phyloP scores from a whole-genome alignment of 148 eudicot species.

The Vaccinium vitisidaea region DNA sequence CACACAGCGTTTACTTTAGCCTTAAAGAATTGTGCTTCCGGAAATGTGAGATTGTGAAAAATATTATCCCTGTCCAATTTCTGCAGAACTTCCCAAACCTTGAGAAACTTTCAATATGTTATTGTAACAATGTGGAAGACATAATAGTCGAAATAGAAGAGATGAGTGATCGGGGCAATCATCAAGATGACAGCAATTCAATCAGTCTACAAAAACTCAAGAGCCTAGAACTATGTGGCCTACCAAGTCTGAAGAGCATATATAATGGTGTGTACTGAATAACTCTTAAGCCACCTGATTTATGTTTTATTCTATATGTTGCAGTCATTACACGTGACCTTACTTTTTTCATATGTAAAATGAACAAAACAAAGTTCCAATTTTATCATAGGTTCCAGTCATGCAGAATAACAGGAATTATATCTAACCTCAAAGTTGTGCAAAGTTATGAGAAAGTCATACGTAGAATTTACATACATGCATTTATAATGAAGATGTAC shows the following conservation, averaged over 20 bases:
- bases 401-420: no score
- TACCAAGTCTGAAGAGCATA: background rate
- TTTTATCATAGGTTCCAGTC: background rate
- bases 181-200: no score
- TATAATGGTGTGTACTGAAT: background rate
- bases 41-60: background rate
- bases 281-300: background rate
- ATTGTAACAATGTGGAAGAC: no score
- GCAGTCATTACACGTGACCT: background rate
- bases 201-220: background rate
- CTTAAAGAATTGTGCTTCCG: background rate
- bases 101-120: no score
- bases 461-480: no score
- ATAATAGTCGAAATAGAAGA: no score
- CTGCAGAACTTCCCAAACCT: no score
- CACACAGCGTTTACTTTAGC: background rate
- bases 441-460: background rate
- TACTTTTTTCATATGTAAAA: background rate
- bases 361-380: no score
- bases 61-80: background rate
- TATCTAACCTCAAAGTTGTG: background rate
- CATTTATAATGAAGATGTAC: no score
- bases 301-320: background rate
- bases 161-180: no score
- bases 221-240: background rate